Evolutionary conservation across 2,329 filamentous ascomycete species (phyloP).

Genomic region (Penicillium sp.): DNA sequence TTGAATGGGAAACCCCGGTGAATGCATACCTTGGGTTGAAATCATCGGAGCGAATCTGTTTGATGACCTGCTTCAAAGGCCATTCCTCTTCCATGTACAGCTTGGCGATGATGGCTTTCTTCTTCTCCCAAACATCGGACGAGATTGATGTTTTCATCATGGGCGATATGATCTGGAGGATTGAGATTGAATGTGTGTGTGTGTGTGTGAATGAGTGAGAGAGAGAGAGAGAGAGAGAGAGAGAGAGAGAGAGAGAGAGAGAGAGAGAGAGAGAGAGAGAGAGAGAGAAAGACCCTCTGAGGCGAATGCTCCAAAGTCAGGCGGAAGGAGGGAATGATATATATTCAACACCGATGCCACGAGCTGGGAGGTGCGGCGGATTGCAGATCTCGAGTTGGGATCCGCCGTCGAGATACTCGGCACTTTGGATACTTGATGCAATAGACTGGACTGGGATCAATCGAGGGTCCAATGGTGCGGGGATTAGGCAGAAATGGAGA

Average conservation of each 20-base stretch:
- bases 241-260: too few species aligned
- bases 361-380: too few species aligned
- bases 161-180: background rate
- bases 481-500: background rate
- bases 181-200: too few species aligned
- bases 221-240: too few species aligned
- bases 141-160: slow-evolving; percentile 41
- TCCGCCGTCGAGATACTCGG: too few species aligned
- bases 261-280: too few species aligned
- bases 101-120: slow-evolving; percentile 36
- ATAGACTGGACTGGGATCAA: background rate
- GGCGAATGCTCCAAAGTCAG: too few species aligned
- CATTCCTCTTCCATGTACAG: slow-evolving; percentile 42
- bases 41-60: slow-evolving; percentile 38
- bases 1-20: background rate
- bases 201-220: too few species aligned
- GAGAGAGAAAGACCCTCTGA: too few species aligned
- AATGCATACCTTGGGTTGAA: slow-evolving; percentile 39
- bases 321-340: too few species aligned
- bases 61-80: slow-evolving; percentile 42
- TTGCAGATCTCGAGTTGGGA: too few species aligned
- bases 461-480: background rate
- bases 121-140: slow-evolving; percentile 41
- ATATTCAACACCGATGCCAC: too few species aligned
- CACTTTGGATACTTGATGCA: background rate